These are phyloP conservation scores for Craterostigma plantagineum DNA, from an alignment of 257 asterid genomes.

Conservation along the genomic window DNA sequence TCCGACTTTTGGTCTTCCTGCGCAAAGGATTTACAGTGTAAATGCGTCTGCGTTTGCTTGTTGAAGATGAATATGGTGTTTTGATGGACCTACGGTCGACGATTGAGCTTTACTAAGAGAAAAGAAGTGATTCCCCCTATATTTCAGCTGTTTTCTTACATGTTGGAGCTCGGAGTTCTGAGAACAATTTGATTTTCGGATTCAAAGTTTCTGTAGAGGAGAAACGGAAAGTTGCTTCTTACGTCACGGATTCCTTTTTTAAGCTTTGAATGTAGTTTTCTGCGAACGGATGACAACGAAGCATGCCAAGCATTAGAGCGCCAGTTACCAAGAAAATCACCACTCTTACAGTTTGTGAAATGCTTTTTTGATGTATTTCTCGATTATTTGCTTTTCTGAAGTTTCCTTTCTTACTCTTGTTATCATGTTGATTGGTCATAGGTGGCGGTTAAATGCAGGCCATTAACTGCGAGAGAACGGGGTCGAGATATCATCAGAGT, in stretches of 20 bases:
- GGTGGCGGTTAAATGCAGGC: slow-evolving; percentile 96
- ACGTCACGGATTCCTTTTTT: slow-evolving; percentile 7
- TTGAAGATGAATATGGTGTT: too few species aligned
- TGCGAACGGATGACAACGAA: slow-evolving; percentile 31
- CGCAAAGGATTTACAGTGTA: too few species aligned
- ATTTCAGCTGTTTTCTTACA: not conserved
- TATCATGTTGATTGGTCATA: slow-evolving; percentile 12
- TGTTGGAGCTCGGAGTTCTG: too few species aligned
- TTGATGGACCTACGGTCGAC: too few species aligned
- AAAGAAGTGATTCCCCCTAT: too few species aligned
- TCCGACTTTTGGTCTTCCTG: too few species aligned
- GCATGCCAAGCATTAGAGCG: slow-evolving; percentile 71
- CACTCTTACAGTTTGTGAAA: slow-evolving; percentile 45
- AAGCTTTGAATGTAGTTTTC: slow-evolving; percentile 8
- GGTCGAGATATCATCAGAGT: slow-evolving; percentile 70
- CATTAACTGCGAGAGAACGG: slow-evolving; percentile 48
- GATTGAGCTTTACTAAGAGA: too few species aligned
- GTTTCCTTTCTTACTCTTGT: slow-evolving; percentile 3
- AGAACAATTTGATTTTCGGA: too few species aligned
- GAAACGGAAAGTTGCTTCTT: slow-evolving; percentile 2
- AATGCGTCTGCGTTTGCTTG: too few species aligned
- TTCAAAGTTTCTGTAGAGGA: too few species aligned
- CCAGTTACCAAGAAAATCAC: slow-evolving; percentile 60
- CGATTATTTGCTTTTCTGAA: not conserved
- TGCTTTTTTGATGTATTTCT: not conserved